A percentile compares a stretch with the other conserved stretches of the same genome.
phyloP scores from a whole-genome alignment of 78 protist genomes.

The Dictyostelium firmibasis region DNA sequence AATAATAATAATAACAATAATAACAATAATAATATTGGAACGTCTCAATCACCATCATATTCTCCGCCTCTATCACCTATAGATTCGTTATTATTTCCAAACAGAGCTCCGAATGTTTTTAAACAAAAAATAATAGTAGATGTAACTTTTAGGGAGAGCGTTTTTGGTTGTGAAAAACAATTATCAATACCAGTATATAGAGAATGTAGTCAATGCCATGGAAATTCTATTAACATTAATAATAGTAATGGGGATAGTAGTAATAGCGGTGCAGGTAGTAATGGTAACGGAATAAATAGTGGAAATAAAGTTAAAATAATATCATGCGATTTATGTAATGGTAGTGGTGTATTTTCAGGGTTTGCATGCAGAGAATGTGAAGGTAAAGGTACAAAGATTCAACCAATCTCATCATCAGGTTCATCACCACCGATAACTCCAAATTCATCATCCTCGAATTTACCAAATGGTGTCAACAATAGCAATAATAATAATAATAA shows the following conservation, averaged over 20 bases:
- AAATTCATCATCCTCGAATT: background rate
- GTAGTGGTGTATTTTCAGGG: background rate
- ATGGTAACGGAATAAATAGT: background rate
- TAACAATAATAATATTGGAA: background rate
- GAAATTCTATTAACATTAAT: background rate
- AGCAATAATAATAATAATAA: background rate
- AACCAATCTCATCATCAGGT: background rate
- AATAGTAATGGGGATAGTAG: background rate
- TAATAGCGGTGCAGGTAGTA: background rate
- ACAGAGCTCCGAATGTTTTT: background rate
- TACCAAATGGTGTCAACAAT: background rate
- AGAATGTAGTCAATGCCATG: conserved; percentile 21
- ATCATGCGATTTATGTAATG: conserved; percentile 9
- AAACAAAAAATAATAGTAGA: background rate
- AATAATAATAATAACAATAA: background rate
- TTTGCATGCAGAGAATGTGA: background rate
- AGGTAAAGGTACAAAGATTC: background rate
- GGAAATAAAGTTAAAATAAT: background rate
- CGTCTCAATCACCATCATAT: background rate
- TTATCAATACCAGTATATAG: background rate
- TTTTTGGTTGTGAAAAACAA: conserved; percentile 39
- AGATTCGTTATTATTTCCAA: background rate
- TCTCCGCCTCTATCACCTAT: background rate
- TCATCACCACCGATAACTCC: background rate
- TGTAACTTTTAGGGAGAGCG: conserved; percentile 25